A percentile compares a stretch with the other conserved stretches of the same genome.
Conservation (phyloP, 768 basidiomycete species). For the Amanita inopinata region DNA sequence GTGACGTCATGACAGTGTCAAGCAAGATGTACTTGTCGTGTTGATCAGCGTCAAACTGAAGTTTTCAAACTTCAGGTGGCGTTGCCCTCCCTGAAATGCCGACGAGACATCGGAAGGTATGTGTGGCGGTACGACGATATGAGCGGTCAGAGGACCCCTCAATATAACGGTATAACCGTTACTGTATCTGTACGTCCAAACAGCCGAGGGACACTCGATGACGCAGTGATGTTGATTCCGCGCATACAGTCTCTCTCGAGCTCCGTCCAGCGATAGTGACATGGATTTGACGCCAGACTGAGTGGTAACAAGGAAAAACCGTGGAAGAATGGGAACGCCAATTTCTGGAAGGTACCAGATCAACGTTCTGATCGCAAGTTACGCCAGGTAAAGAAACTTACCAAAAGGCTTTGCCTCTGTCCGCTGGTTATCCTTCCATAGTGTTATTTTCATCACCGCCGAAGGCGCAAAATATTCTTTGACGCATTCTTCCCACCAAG, state of each 20-base stretch:
- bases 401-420: constrained; percentile 80
- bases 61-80: constrained; percentile 58
- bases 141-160: constrained; percentile 63
- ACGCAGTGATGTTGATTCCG: constrained; percentile 34
- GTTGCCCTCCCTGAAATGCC: constrained; percentile 11
- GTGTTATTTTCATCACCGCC: constrained; percentile 66
- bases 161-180: constrained; percentile 76
- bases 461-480: constrained; percentile 62
- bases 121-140: constrained; percentile 36
- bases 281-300: constrained; percentile 82
- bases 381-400: constrained; percentile 32
- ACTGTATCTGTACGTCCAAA: constrained; percentile 76
- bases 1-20: constrained; percentile 46
- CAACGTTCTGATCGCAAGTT: no score
- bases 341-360: constrained; percentile 44
- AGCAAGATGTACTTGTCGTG: constrained; percentile 72
- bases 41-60: constrained; percentile 62
- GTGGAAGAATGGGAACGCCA: constrained; percentile 66
- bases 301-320: constrained; percentile 78
- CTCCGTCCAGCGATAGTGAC: constrained; percentile 70
- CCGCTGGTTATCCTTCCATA: constrained; percentile 81
- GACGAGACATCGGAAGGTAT: constrained; percentile 16
- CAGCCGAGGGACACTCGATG: constrained; percentile 62
- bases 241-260: constrained; percentile 47
- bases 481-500: constrained; percentile 60